These are phyloP conservation scores for Phytophthora chlamydospora DNA, from an alignment of 352 stramenopile species.

Conservation along the genomic window DNA sequence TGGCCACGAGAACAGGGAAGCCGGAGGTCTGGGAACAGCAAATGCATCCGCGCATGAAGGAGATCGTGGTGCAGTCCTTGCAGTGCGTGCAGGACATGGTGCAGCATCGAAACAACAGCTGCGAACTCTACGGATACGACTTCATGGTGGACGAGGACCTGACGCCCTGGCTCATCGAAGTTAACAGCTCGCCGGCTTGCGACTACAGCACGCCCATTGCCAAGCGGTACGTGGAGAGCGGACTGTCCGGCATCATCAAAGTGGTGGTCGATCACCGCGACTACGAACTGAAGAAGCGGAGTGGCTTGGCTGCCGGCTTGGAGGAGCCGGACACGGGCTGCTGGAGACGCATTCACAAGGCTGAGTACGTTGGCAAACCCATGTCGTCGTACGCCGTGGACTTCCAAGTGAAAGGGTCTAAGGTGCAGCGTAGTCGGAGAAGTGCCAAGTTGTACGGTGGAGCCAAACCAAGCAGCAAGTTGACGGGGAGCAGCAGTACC, in stretches of 20 bases:
- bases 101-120: slow-evolving; percentile 89
- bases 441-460: slow-evolving; percentile 7
- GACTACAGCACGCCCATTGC: slow-evolving; percentile 94
- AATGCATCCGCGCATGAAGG: slow-evolving; percentile 86
- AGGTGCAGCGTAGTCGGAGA: slow-evolving; percentile 42
- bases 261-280: slow-evolving; percentile 89
- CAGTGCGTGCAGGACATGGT: slow-evolving; percentile 90
- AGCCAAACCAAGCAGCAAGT: slow-evolving; percentile 6
- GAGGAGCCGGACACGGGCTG: slow-evolving; percentile 64
- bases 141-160: slow-evolving; percentile 93
- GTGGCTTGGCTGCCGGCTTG: slow-evolving; percentile 16
- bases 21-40: slow-evolving; percentile 46
- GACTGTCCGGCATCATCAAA: slow-evolving; percentile 86
- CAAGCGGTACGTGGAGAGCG: slow-evolving; percentile 87
- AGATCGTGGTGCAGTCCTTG: slow-evolving; percentile 85
- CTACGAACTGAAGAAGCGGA: slow-evolving; percentile 58
- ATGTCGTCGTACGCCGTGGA: slow-evolving; percentile 69
- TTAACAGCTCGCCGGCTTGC: slow-evolving; percentile 93
- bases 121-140: slow-evolving; percentile 94
- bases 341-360: slow-evolving; percentile 70
- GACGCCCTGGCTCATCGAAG: slow-evolving; percentile 91
- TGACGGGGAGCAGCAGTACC: slow-evolving; percentile 6
- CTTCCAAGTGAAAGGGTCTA: slow-evolving; percentile 70
- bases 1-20: slow-evolving; percentile 35
- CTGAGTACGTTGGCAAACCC: slow-evolving; percentile 69